These are phyloP conservation scores for Pythium biforme DNA, from an alignment of 352 stramenopile genomes.

Conservation along the genomic window DNA sequence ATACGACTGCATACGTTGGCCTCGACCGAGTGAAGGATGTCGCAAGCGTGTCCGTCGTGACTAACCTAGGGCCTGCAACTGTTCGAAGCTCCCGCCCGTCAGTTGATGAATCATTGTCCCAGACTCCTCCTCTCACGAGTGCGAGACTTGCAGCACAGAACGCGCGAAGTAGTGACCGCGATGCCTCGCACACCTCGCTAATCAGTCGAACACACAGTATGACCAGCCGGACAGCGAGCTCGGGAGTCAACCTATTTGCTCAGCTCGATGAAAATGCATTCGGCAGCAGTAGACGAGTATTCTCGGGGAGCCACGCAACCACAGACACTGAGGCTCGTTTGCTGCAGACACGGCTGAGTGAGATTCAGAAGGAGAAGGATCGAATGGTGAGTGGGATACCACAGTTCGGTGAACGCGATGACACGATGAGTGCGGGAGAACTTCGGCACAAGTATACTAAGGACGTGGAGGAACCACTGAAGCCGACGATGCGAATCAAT, in stretches of 20 bases:
- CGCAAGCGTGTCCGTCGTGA: constrained; percentile 71
- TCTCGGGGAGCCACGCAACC: constrained; percentile 51
- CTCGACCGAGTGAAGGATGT: constrained; percentile 57
- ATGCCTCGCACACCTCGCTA: background rate
- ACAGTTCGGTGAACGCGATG: constrained; percentile 31
- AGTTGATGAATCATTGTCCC: constrained; percentile 16
- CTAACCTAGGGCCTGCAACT: constrained; percentile 41
- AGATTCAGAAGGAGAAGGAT: constrained; percentile 76
- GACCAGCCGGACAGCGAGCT: constrained; percentile 3
- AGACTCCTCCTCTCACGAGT: constrained; percentile 17
- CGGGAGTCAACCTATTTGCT: constrained; percentile 54
- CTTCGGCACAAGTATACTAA: constrained; percentile 50
- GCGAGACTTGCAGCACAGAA: constrained; percentile 9
- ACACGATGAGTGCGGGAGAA: constrained; percentile 57
- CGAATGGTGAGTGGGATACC: constrained; percentile 42
- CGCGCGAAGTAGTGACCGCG: constrained; percentile 6
- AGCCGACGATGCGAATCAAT: constrained; percentile 65
- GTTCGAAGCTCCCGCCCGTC: constrained; percentile 20
- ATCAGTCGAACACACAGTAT: constrained; percentile 3
- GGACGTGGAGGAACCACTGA: constrained; percentile 33
- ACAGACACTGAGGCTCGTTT: constrained; percentile 85
- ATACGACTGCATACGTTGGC: constrained; percentile 79
- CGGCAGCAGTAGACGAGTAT: constrained; percentile 60
- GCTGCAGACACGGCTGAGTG: constrained; percentile 67
- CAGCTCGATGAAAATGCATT: constrained; percentile 85